Conservation (phyloP, 768 basidiomycete genomes). For the Lenzites betulinus region DNA sequence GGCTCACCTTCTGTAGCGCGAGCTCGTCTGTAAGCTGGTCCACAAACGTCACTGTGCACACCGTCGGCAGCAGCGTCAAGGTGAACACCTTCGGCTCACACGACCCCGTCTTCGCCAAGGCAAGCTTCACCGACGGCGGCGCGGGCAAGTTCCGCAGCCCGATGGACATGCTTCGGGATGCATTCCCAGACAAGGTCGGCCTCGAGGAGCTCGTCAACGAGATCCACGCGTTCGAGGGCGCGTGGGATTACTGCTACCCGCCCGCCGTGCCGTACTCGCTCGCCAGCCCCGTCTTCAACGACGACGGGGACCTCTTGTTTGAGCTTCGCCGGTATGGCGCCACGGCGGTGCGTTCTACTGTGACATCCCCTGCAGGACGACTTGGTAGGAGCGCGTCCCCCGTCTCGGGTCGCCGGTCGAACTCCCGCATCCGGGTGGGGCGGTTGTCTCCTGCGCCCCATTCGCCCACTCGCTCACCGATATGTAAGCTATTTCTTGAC, state of each 20-base stretch:
- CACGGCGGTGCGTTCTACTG: not conserved
- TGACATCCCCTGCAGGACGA: not conserved
- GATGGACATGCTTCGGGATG: not conserved
- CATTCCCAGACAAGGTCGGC: conserved; percentile 6
- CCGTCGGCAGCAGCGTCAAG: conserved; percentile 25
- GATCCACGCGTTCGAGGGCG: conserved; percentile 11
- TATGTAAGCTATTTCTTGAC: not conserved
- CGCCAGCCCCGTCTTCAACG: conserved; percentile 23
- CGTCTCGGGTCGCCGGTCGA: not conserved
- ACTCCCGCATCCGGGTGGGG: not conserved
- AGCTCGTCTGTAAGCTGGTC: conserved; percentile 24
- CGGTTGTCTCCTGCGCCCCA: not conserved
- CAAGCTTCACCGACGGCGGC: conserved; percentile 8
- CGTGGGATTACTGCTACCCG: conserved; percentile 18
- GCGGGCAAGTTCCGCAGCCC: conserved; percentile 19
- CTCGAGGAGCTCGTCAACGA: not conserved
- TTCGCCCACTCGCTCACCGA: not conserved
- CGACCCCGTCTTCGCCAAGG: conserved; percentile 20
- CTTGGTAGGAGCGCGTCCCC: not conserved
- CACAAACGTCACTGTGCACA: conserved; percentile 22
- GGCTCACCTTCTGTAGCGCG: not conserved
- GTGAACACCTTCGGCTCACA: conserved; percentile 21
- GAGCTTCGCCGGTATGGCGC: conserved; percentile 7
- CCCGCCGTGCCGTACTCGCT: conserved; percentile 15
- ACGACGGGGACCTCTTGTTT: conserved; percentile 22